A percentile compares a stretch with the other conserved stretches of the same genome.
Conservation (phyloP, 441 rosid genomes). For the Rhodomyrtus psidioides region DNA sequence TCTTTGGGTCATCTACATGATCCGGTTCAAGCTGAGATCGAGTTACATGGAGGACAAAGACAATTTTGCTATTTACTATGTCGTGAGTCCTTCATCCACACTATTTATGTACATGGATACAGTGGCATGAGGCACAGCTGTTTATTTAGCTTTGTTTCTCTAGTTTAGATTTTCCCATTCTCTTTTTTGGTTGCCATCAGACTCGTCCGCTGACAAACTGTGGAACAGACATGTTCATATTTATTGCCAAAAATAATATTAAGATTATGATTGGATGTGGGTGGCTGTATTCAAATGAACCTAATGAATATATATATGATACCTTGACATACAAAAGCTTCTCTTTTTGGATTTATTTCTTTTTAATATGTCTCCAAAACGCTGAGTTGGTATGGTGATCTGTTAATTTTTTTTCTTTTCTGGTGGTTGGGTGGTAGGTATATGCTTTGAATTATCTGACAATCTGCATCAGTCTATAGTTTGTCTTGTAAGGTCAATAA, state of each 20-base stretch:
- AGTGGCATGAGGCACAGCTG: background rate
- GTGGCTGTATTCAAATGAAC: background rate
- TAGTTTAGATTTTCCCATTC: background rate
- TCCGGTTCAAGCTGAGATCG: slow-evolving; percentile 43
- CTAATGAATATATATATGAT: background rate
- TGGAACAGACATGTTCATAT: background rate
- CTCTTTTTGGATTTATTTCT: background rate
- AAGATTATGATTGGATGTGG: background rate
- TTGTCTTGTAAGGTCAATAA: background rate
- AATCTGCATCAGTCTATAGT: background rate
- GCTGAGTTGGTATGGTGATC: background rate
- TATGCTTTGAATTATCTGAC: background rate
- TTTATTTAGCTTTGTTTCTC: background rate
- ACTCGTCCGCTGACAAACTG: background rate
- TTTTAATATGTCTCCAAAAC: background rate
- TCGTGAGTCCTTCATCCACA: slow-evolving; percentile 24
- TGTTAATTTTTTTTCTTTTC: background rate
- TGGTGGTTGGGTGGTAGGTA: background rate
- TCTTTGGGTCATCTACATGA: slow-evolving; percentile 58
- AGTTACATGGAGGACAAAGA: slow-evolving; percentile 60
- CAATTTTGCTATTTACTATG: slow-evolving; percentile 43
- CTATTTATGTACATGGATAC: background rate
- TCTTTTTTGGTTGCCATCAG: background rate
- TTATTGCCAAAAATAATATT: background rate
- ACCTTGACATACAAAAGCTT: background rate